Evolutionary conservation across 345 rosid species (phyloP).

Genomic region (Pugionium cornutum): DNA sequence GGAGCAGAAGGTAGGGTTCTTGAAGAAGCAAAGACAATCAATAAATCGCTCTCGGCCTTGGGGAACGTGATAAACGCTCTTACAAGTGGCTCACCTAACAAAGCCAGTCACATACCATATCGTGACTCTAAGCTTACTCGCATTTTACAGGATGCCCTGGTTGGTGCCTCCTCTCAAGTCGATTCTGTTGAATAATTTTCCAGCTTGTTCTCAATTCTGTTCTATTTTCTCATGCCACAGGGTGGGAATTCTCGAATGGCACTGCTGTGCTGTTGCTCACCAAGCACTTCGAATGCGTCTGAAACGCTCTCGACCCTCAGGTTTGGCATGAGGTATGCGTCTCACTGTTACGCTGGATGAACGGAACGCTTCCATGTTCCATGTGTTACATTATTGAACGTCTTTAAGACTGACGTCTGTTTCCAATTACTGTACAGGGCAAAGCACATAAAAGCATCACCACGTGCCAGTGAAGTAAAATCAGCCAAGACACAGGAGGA

Average conservation of each 20-base stretch:
- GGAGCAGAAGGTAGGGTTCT: constrained; percentile 95
- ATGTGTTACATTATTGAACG: not conserved
- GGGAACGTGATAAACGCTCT: constrained; percentile 88
- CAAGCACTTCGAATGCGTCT: constrained; percentile 70
- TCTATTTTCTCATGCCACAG: constrained; percentile 44
- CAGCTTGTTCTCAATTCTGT: constrained; percentile 14
- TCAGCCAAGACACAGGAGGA: constrained; percentile 42
- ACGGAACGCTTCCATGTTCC: not conserved
- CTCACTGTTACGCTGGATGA: constrained; percentile 19
- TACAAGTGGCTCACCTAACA: constrained; percentile 66
- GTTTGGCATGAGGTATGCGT: constrained; percentile 76
- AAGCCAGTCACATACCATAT: constrained; percentile 70
- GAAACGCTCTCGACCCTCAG: constrained; percentile 90
- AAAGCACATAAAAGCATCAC: constrained; percentile 76
- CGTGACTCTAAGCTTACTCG: constrained; percentile 97
- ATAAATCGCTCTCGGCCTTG: constrained; percentile 85
- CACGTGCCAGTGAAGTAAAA: constrained; percentile 50
- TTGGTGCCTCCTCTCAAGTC: constrained; percentile 41
- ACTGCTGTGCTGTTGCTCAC: constrained; percentile 89
- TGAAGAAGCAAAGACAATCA: constrained; percentile 92
- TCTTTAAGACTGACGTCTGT: constrained; percentile 10
- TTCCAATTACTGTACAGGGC: constrained; percentile 54
- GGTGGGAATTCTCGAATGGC: constrained; percentile 86
- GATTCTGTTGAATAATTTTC: not conserved
- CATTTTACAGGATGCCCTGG: constrained; percentile 82